Evolutionary conservation across 345 rosid species (phyloP), one percentile per base, ranked within the genome.

Genomic region (Limnanthes douglasii): DNA sequence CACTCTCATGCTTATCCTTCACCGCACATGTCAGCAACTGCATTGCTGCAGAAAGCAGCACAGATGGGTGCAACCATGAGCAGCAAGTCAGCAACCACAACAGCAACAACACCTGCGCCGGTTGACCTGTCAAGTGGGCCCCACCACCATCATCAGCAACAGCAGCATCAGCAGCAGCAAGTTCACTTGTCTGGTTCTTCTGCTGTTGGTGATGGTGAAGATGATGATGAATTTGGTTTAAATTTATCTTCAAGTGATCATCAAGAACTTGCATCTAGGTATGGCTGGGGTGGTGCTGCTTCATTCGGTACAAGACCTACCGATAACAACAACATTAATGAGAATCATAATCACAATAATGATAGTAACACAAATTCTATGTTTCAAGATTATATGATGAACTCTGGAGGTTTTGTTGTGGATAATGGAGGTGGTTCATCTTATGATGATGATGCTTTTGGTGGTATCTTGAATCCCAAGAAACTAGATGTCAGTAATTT

Each of bases 11-110:
- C 14, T 48, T 45, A 53, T 34, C 46, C 48, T 23, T 58, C 56
- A 41, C 73, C 81, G 46, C 75, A 64, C 53, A 74, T 83, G 79
- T 74, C 95, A 53, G 95, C 95, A 14, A 83, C 95, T 41, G 90
- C 90, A 38, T 64, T 83, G 46, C 94, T 83, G 43, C 94, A 83
- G 43, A 83, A 78, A 46, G 94, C 90, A 28, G 73, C 90, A 2
- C 90, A 78, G 58, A 83, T 78, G 90, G 86, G 95, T 19, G 70
- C 93, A 39, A 60, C 72, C 33, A 71, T 64, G 63, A 11, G 57
- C 22, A n/a, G 24, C 31, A 16, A 40, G 18, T 42, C 47, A 52
- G 68, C 75, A 45, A 39, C 50, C 52, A 36, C 30, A 28, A 53
- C 42, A 18, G 31, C 50, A 8, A 60, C 62, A 16, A 59, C 61